These are phyloP conservation scores for Diaporthe humulicola DNA, from an alignment of 2,329 filamentous ascomycete genomes.

Conservation along the genomic window DNA sequence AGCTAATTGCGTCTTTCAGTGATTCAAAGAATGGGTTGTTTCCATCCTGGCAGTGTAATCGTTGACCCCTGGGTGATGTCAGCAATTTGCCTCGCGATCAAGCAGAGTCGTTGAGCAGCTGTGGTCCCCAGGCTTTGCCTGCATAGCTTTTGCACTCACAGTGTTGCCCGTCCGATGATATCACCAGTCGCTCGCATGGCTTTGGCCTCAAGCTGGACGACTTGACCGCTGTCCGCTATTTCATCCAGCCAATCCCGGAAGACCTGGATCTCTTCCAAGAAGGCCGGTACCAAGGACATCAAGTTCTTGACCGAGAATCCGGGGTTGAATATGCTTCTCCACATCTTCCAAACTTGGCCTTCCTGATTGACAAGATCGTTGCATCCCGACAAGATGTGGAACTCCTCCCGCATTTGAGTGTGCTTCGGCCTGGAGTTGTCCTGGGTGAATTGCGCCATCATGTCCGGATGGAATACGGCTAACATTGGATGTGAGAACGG, in stretches of 20 bases:
- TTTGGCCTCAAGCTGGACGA: slow-evolving; percentile 32
- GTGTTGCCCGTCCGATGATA: slow-evolving; percentile 47
- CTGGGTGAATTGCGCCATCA: slow-evolving; percentile 55
- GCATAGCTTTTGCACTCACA: slow-evolving; percentile 43
- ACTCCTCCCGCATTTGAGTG: slow-evolving; percentile 44
- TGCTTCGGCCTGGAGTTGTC: slow-evolving; percentile 49
- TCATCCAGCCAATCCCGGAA: slow-evolving; percentile 28
- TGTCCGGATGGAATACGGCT: slow-evolving; percentile 52
- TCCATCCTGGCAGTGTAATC: slow-evolving; percentile 39
- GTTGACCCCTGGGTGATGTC: slow-evolving; percentile 30
- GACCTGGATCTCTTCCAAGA: slow-evolving; percentile 38
- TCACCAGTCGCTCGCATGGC: slow-evolving; percentile 33
- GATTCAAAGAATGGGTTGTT: slow-evolving; percentile 38
- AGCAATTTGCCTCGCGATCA: neutral
- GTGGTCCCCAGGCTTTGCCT: neutral
- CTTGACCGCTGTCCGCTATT: slow-evolving; percentile 9
- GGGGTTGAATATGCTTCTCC: slow-evolving; percentile 53
- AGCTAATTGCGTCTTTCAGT: slow-evolving; percentile 39
- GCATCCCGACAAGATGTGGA: slow-evolving; percentile 49
- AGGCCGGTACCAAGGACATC: slow-evolving; percentile 49
- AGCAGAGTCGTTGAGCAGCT: neutral
- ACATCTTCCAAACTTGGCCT: slow-evolving; percentile 54
- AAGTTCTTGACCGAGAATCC: slow-evolving; percentile 54
- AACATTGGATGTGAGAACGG: slow-evolving; percentile 52
- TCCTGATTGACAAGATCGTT: slow-evolving; percentile 52